Percentiles rank a stretch among this genome's conserved stretches.
Evolutionary conservation across 805 yeast species (phyloP).

Genomic region (Monosporozyma aerobia): DNA sequence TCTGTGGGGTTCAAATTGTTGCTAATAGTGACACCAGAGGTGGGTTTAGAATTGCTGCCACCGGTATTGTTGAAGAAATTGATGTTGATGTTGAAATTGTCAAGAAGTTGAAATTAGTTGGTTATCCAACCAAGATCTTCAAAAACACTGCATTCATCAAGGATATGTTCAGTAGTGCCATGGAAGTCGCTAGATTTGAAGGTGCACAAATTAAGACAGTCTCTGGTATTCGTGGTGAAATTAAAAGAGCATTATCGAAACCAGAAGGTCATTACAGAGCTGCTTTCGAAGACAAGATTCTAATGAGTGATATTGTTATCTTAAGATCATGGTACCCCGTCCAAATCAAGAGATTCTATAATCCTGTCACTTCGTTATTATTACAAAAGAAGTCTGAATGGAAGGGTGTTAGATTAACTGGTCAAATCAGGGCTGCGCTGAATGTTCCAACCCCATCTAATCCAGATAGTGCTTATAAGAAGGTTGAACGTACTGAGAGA

Average conservation of each 20-base stretch:
- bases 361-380: constrained; percentile 89
- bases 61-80: constrained; percentile 91
- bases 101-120: constrained; percentile 89
- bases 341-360: constrained; percentile 79
- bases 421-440: constrained; percentile 76
- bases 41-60: constrained; percentile 89
- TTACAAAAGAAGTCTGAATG: constrained; percentile 71
- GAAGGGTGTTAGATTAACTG: constrained; percentile 95
- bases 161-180: constrained; percentile 86
- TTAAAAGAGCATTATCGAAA: constrained; percentile 84
- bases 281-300: constrained; percentile 88
- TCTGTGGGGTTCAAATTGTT: constrained; percentile 87
- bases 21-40: constrained; percentile 79
- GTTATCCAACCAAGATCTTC: constrained; percentile 87
- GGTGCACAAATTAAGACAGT: constrained; percentile 97
- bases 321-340: constrained; percentile 97
- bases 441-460: constrained; percentile 54
- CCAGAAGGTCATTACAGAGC: constrained; percentile 97
- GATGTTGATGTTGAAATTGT: constrained; percentile 86
- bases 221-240: constrained; percentile 95
- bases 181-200: constrained; percentile 96
- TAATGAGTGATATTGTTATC: constrained; percentile 82
- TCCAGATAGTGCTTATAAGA: constrained; percentile 45
- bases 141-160: constrained; percentile 94
- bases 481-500: constrained; percentile 76